phyloP scores from a whole-genome alignment of 495 filamentous ascomycete species.

The Articulospora tetracladia region DNA sequence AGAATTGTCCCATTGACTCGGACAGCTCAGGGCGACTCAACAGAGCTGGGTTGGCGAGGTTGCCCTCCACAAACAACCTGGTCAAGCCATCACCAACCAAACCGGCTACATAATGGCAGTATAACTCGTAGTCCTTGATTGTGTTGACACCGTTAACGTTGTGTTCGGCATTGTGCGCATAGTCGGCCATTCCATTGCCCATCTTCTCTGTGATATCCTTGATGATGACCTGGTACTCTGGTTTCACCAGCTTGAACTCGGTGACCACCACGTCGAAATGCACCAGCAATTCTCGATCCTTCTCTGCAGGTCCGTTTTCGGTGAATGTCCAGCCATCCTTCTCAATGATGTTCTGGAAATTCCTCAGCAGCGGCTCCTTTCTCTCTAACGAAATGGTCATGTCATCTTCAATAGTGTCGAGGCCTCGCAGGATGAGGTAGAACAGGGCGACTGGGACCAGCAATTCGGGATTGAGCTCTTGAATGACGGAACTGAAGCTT shows the following conservation, averaged over 20 bases:
- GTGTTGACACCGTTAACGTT: constrained; percentile 78
- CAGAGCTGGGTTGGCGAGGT: constrained; percentile 82
- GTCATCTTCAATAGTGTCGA: constrained; percentile 98
- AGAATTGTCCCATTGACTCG: constrained; percentile 94
- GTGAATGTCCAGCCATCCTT: constrained; percentile 86
- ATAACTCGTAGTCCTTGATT: constrained; percentile 83
- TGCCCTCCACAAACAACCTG: constrained; percentile 82
- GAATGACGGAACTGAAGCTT: constrained; percentile 89
- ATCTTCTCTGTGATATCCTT: constrained; percentile 93
- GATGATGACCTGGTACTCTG: constrained; percentile 78
- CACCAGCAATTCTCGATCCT: constrained; percentile 87
- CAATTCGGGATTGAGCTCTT: constrained; percentile 91
- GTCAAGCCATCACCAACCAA: constrained; percentile 93
- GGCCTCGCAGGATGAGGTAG: constrained; percentile 83
- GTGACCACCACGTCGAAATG: constrained; percentile 82
- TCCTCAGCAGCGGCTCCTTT: constrained; percentile 83
- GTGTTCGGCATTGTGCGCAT: constrained; percentile 73
- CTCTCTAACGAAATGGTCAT: constrained; percentile 78
- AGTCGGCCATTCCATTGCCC: constrained; percentile 99
- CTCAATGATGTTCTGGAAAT: constrained; percentile 73
- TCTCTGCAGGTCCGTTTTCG: constrained; percentile 85
- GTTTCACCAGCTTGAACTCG: constrained; percentile 88
- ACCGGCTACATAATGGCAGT: constrained; percentile 98
- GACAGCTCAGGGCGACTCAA: constrained; percentile 73
- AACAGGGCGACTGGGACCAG: constrained; percentile 89